Conservation (phyloP, 768 basidiomycete species). For the Cystobasidiopsis lactophilus region DNA sequence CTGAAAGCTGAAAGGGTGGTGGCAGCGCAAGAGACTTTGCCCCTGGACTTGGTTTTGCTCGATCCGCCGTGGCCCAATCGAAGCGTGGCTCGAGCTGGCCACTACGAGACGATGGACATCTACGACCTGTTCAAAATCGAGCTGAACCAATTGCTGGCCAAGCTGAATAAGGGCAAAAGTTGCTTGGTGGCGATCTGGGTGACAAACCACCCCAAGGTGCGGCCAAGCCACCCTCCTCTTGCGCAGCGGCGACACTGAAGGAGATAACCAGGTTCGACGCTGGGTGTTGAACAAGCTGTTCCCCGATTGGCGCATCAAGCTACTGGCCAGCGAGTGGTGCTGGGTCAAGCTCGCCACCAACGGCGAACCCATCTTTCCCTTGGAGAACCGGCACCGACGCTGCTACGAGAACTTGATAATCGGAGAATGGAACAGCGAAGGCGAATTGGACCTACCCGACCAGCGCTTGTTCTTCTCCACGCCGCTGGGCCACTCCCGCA, state of each 20-base stretch:
- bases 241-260: no score
- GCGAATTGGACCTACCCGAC: not conserved
- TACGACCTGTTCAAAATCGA: not conserved
- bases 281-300: not conserved
- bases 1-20: no score
- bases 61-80: constrained; percentile 1
- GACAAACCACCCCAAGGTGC: not conserved
- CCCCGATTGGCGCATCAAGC: not conserved
- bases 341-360: not conserved
- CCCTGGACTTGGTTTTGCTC: not conserved
- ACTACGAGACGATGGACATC: not conserved
- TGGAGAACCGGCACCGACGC: not conserved
- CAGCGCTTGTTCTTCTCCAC: not conserved
- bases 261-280: not conserved
- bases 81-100: not conserved
- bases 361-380: not conserved
- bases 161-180: not conserved
- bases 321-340: not conserved
- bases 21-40: not conserved
- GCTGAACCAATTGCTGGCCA: not conserved
- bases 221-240: no score
- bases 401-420: not conserved
- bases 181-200: not conserved
- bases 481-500: not conserved
- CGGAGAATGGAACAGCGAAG: not conserved